Evolutionary conservation across 805 yeast genomes (phyloP), one percentile per base, ranked within the genome.

Genomic region (Monosporozyma unispora): DNA sequence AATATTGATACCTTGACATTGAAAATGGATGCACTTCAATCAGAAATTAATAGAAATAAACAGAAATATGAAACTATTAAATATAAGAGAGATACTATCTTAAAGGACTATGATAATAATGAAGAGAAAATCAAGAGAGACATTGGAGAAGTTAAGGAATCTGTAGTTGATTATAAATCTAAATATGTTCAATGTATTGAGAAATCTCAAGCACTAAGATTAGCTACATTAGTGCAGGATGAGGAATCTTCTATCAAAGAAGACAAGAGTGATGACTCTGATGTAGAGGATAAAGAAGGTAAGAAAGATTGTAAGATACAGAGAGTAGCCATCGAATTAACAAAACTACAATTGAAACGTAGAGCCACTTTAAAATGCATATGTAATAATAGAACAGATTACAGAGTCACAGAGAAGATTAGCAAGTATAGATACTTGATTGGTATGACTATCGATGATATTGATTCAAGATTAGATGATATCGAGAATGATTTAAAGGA

Each of bases 381-480:
- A 14, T 76, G 82, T 8, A 71, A 75, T 57, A 75, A 76, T 0
- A 72, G 72, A 14, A 64, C 67, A 19, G 74, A 70, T 31, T 64
- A 75, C 38, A 77, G 73, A 64, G 45, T 60, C 2, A 71, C 76
- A 12, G 71, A 70, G 28, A 84, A 81, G 63, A 82, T 87, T 79
- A 77, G 80, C 58, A 88, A 87, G 62, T 84, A 91, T 70, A 75
- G 95, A 54, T 80, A 81, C 59, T 72, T 91, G 52, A 82, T 93
- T 62, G 95, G 87, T 2, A 74, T 88, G 48, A 79, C 81, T 46
- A 75, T 82, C 19, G 95, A 87, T 52, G 93, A 85, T 52, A 82
- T 91, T 50, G 87, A 84, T 56, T 84, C 86, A 28, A 73, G 88
- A 51, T 72, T 91, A 46, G 91, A 86, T 55, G 96, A 91, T 19